phyloP scores from a whole-genome alignment of 2,329 filamentous ascomycete species.

The Colletotrichum gloeosporioides region DNA sequence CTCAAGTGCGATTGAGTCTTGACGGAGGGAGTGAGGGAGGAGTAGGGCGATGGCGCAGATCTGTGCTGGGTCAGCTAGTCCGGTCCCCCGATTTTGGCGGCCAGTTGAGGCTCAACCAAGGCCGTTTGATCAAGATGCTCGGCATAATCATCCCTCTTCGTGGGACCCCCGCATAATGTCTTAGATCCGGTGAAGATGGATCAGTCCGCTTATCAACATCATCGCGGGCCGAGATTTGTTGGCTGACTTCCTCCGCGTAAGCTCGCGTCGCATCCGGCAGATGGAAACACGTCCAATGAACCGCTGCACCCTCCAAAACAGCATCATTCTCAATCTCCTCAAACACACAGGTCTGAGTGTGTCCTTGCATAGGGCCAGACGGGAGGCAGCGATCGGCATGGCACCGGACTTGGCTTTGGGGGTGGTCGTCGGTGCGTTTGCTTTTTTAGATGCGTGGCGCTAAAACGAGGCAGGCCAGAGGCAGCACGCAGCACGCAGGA shows the following conservation, averaged over 20 bases:
- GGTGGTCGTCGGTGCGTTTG: background rate
- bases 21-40: background rate
- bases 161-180: background rate
- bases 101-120: background rate
- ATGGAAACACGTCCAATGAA: background rate
- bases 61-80: background rate
- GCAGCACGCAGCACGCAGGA: background rate
- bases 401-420: background rate
- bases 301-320: background rate
- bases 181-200: background rate
- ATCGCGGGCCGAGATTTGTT: background rate
- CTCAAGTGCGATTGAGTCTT: background rate
- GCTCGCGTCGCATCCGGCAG: background rate
- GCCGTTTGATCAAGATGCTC: background rate
- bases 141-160: background rate
- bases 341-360: background rate
- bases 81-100: background rate
- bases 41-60: background rate
- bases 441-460: background rate
- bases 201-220: background rate
- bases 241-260: background rate
- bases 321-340: background rate
- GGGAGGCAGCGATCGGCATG: background rate
- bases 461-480: background rate
- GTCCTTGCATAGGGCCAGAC: background rate